Conservation (phyloP, 2,329 filamentous ascomycete species). For the Ceratocystis alfenasii region DNA sequence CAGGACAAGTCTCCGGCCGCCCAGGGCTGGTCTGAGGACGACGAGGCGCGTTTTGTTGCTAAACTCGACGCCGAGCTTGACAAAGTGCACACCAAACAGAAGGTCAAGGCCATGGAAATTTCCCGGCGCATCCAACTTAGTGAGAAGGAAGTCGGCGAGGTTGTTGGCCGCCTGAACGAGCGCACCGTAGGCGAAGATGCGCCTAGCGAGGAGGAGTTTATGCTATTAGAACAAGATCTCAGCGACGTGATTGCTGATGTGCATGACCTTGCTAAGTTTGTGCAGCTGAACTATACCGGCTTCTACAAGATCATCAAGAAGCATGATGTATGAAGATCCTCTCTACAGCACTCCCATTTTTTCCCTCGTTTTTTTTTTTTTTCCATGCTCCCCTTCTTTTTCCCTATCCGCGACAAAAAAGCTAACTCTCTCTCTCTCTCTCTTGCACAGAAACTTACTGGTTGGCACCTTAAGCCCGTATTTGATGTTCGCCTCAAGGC, state of each 20-base stretch:
- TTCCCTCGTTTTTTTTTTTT: not conserved
- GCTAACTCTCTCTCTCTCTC: constrained; percentile 23
- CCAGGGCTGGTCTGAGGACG: constrained; percentile 73
- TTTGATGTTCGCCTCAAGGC: constrained; percentile 90
- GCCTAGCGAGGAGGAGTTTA: constrained; percentile 82
- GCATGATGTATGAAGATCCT: constrained; percentile 59
- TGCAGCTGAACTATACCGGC: constrained; percentile 94
- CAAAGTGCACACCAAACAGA: constrained; percentile 95
- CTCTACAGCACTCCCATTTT: not conserved
- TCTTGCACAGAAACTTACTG: constrained; percentile 65
- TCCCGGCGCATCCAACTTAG: constrained; percentile 76
- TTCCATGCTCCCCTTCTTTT: not conserved
- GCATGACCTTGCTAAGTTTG: constrained; percentile 94
- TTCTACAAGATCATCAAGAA: constrained; percentile 99
- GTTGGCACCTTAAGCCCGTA: constrained; percentile 87
- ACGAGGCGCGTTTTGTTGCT: constrained; percentile 78
- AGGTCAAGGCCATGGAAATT: constrained; percentile 94
- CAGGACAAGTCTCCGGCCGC: constrained; percentile 32
- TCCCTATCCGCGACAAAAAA: not conserved
- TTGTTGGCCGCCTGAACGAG: constrained; percentile 62
- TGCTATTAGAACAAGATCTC: constrained; percentile 83
- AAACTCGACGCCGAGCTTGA: constrained; percentile 85
- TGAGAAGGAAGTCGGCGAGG: constrained; percentile 80
- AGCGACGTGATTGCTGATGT: constrained; percentile 98
- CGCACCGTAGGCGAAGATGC: constrained; percentile 42